A percentile compares a stretch with the other conserved stretches of the same genome.
Conservation (phyloP, 805 yeast genomes). For the Hermanozyma aechmeae region DNA sequence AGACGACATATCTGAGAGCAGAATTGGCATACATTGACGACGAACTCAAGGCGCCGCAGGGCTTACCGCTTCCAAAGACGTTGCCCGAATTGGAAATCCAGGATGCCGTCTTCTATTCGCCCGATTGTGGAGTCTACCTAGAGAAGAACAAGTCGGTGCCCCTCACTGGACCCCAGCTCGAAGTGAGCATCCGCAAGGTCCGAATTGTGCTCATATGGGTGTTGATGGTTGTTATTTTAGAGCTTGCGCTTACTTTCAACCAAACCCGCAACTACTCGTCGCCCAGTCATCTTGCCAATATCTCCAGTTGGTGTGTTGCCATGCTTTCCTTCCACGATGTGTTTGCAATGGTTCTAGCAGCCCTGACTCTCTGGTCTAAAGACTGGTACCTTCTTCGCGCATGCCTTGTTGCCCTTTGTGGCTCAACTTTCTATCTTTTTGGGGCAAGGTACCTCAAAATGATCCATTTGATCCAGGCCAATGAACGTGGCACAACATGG, state of each 20-base stretch:
- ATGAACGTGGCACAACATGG: conserved; percentile 59
- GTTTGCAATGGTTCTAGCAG: conserved; percentile 49
- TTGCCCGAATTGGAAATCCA: conserved; percentile 50
- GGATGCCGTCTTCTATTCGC: conserved; percentile 65
- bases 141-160: conserved; percentile 9
- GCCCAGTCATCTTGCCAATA: conserved; percentile 69
- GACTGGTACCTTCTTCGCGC: conserved; percentile 54
- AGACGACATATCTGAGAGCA: conserved; percentile 43
- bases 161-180: conserved; percentile 49
- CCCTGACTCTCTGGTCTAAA: conserved; percentile 42
- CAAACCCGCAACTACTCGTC: conserved; percentile 70
- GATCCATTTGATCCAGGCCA: conserved; percentile 61
- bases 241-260: conserved; percentile 47
- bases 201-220: conserved; percentile 38
- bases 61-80: conserved; percentile 52
- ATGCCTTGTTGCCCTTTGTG: conserved; percentile 50
- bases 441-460: conserved; percentile 63
- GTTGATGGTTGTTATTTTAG: conserved; percentile 33
- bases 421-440: no score
- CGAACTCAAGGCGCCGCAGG: conserved; percentile 67
- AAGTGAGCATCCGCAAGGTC: conserved; percentile 28
- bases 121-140: conserved; percentile 72
- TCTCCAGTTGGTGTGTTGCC: conserved; percentile 47
- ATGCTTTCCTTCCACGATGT: conserved; percentile 64
- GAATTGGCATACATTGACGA: conserved; percentile 59